These are phyloP conservation scores for Phlebopus sp. DNA, from an alignment of 1,284 basidiomycete species.

Conservation along the genomic window DNA sequence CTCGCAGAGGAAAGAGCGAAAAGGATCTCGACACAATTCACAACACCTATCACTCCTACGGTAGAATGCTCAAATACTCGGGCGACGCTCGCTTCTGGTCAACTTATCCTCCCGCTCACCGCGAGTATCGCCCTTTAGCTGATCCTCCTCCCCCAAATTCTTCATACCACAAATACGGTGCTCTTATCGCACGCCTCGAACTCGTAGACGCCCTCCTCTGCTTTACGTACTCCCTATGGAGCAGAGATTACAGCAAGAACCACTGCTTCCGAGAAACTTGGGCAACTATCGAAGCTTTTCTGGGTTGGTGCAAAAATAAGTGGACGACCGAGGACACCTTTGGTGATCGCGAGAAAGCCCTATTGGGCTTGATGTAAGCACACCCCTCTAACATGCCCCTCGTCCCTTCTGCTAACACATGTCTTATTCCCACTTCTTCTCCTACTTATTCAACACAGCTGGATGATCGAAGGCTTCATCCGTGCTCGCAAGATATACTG, in stretches of 20 bases:
- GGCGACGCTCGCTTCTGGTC: constrained; percentile 72
- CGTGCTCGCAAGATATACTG: constrained; percentile 56
- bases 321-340: constrained; percentile 60
- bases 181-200: constrained; percentile 70
- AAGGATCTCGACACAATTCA: constrained; percentile 54
- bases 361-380: constrained; percentile 73
- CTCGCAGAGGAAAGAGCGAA: constrained; percentile 51
- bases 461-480: constrained; percentile 72
- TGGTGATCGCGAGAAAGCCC: constrained; percentile 69
- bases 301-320: constrained; percentile 64
- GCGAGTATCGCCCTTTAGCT: constrained; percentile 57
- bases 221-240: constrained; percentile 74
- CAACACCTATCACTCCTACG: constrained; percentile 59
- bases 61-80: constrained; percentile 70
- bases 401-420: constrained; percentile 32
- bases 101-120: constrained; percentile 60
- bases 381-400: constrained; percentile 10
- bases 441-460: constrained; percentile 41
- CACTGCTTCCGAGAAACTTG: constrained; percentile 55
- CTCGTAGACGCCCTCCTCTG: constrained; percentile 69
- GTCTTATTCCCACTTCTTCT: constrained; percentile 7
- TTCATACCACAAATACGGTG: constrained; percentile 66
- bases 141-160: constrained; percentile 62
- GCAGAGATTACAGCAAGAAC: constrained; percentile 54
- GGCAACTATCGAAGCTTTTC: constrained; percentile 59